phyloP scores from a whole-genome alignment of 106 monocot species.

The Allium sativum region DNA sequence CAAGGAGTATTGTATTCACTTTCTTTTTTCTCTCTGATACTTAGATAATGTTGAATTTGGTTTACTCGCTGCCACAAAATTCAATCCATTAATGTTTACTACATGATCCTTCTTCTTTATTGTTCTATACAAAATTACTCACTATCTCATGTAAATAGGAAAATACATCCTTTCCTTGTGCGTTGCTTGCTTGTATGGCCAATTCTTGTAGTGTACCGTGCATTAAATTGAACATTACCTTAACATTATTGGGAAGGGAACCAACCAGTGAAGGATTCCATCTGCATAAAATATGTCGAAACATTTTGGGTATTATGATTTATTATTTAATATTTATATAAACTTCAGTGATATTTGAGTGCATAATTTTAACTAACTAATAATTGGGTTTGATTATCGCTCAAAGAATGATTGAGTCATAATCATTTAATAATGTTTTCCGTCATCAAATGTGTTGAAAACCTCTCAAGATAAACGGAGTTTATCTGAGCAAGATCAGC shows the following conservation, averaged over 20 bases:
- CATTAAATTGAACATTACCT: slow-evolving; percentile 6
- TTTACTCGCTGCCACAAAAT: neutral
- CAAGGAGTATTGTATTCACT: neutral
- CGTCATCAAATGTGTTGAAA: no score
- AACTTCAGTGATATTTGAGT: no score
- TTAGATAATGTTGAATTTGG: slow-evolving; percentile 10
- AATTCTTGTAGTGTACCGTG: slow-evolving; percentile 17
- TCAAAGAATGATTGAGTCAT: no score
- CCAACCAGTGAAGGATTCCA: slow-evolving; percentile 16
- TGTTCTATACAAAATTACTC: neutral
- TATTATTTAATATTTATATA: no score
- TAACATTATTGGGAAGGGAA: neutral
- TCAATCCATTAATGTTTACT: neutral
- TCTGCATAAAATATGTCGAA: slow-evolving; percentile 4
- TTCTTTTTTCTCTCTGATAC: slow-evolving; percentile 11
- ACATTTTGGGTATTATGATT: no score
- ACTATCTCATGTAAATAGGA: slow-evolving; percentile 22
- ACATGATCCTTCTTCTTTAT: neutral
- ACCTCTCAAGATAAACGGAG: no score
- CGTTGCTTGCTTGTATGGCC: slow-evolving; percentile 15
- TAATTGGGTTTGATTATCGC: no score
- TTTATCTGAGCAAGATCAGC: no score
- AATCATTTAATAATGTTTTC: no score
- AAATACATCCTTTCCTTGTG: slow-evolving; percentile 21
- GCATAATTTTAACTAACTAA: no score